These are phyloP conservation scores for Hapsidospora chrysogenum DNA, from an alignment of 495 filamentous ascomycete genomes.

Conservation along the genomic window DNA sequence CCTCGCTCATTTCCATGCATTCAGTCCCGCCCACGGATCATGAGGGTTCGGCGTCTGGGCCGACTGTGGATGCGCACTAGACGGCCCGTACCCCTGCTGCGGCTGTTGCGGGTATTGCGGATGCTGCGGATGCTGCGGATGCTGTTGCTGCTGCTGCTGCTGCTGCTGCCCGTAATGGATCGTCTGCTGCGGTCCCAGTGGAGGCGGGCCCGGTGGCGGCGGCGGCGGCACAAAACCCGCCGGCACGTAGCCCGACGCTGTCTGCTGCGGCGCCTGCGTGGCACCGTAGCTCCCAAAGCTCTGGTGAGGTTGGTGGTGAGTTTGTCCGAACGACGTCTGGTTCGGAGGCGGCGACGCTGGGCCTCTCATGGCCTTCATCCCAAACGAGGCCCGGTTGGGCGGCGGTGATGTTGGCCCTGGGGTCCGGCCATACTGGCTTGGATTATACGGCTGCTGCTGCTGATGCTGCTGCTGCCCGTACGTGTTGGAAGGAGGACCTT, in stretches of 20 bases:
- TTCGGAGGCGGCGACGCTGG: constrained; percentile 32
- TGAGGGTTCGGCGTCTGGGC: constrained; percentile 28
- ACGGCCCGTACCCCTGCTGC: too few relatives aligned
- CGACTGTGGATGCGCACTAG: constrained; percentile 18
- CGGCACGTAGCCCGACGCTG: constrained; percentile 37
- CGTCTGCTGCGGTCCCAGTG: constrained; percentile 52
- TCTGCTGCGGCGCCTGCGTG: constrained; percentile 7
- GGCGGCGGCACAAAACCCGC: constrained; percentile 82
- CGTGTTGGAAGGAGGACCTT: constrained; percentile 13
- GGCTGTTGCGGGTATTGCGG: constrained; percentile 17
- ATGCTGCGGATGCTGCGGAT: constrained; percentile 21
- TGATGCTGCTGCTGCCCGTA: too few relatives aligned
- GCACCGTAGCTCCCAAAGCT: constrained; percentile 13
- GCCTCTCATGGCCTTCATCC: constrained; percentile 22
- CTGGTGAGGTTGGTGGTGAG: constrained; percentile 13
- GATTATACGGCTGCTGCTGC: constrained; percentile 29
- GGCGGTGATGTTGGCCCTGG: constrained; percentile 31
- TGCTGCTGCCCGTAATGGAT: constrained; percentile 23
- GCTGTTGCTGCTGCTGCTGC: constrained; percentile 11
- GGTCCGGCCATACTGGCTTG: constrained; percentile 29
- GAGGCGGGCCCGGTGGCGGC: constrained; percentile 69
- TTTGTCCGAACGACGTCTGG: constrained; percentile 21
- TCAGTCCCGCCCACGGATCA: constrained; percentile 80
- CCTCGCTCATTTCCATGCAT: constrained; percentile 69
- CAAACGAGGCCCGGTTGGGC: constrained; percentile 26